Base-by-base conservation (phyloP, 2,329 filamentous ascomycete species). In the Pyrenophora tritici-repentis region DNA sequence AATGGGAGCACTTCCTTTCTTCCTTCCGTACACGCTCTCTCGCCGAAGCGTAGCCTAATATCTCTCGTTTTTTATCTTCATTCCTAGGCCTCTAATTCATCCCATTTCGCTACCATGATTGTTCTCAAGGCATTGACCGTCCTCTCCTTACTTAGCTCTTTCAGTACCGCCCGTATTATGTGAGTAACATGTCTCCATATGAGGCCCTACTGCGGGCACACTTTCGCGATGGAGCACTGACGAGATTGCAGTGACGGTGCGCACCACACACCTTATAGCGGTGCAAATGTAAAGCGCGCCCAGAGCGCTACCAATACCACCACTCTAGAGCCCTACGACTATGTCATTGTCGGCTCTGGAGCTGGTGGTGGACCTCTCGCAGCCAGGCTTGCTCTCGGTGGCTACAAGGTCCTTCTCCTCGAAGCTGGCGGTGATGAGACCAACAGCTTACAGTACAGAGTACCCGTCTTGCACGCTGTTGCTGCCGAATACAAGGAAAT, bases 301-400 rank as follows among this genome's bases (percentile, higher is more conserved):
- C 26, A 51, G 26, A 57, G 50, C 22, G 40, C 53, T 26, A 53
- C 61, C 33, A 42, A 46, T 8, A 42, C 41, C 3, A 54, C 44
- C 4, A 56, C 55, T 6, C 52, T 63, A 22, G 42, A 62, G 10
- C 54, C 57, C 18, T 86, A 86, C 59, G 84, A 86, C 46, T 86
- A 84, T 70, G 74, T 86, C 26, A 75, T 86, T 13, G 81, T 86
- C 32, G 83, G 83, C 9, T 83, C 81, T 4, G 83, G 84, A 3
- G 76, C 83, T 6, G 83, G 83, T 10, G 84, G 83, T 39, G 83
- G 80, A 13, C 83, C 83, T 6, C 67, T 86, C 4, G 83, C 83
- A 3, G 79, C 81, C 12, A 76, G 79, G 29, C 78, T 86, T 7
- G 83, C 83, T 29, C 72, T 79, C 42, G 79, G 81, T 41, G 83